Evolutionary conservation across 441 rosid species (phyloP), one percentile per base, ranked within the genome.

Genomic region (Erodium moschatum): DNA sequence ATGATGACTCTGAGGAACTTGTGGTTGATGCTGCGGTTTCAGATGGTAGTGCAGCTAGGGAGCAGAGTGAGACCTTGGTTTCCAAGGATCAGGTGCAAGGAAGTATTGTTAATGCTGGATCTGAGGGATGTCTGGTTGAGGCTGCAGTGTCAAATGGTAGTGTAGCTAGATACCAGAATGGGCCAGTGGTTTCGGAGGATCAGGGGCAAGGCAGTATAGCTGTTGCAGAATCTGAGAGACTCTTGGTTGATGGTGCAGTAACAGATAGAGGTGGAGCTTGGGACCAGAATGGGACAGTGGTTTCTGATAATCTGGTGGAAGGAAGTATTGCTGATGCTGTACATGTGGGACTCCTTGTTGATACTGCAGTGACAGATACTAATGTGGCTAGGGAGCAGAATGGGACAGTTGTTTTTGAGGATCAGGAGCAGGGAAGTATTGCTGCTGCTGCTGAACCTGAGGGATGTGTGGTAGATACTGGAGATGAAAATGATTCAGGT

Each of bases 121-220:
- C 15, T 24, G 38, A 56, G 13, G 11, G 2, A 16, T 3, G 13
- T 15, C 16, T 56, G 16, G 63, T 15, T 31, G 33, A 31, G 15
- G 67, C 1, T 64, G 46, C 2, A 31, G 44, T 4, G 16, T 6
- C 16, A 31, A 15, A 31, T 29, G 19, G 46, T 15, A 31, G 19
- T 64, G 16, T 33, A 6, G 18, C 9, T 64, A 44, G 13, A 33
- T 18, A 64, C 6, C 40, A 31, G 40, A 69, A 69, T 3, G 19
- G 24, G 52, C 3, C 65, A 20, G 66, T 60, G 64, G 40, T 15
- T 69, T 16, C 15, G 18, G 72, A 5, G 60, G 31, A 38, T 19
- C 5, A 9, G 16, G 66, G 38, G 16, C 11, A 12, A 16, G 38
- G 0, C 16, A 29, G 4, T 58, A 9, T 24, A 2, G 27, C 19